Conservation (phyloP, 139 green algal species). For the Choricystis sp. region DNA sequence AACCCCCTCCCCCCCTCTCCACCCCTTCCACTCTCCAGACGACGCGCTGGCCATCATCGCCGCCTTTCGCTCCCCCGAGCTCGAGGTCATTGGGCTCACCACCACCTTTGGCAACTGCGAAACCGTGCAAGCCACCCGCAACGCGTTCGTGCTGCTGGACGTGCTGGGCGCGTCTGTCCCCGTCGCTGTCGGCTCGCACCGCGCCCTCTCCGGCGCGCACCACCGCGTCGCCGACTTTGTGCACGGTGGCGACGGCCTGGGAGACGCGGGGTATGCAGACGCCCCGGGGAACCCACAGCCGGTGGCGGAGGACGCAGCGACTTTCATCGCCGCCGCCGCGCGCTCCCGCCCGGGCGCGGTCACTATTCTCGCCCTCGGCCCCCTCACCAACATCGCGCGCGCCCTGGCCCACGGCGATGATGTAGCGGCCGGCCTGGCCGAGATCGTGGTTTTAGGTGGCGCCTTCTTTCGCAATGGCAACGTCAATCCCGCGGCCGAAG, state of each 20-base stretch:
- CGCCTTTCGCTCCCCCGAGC: slow-evolving; percentile 50
- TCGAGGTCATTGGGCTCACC: slow-evolving; percentile 61
- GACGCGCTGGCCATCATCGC: slow-evolving; percentile 65
- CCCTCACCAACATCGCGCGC: slow-evolving; percentile 74
- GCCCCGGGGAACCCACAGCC: slow-evolving; percentile 7
- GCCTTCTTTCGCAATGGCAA: slow-evolving; percentile 68
- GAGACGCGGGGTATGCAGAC: slow-evolving; percentile 33
- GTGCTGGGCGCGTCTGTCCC: slow-evolving; percentile 26
- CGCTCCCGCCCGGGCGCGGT: slow-evolving; percentile 34
- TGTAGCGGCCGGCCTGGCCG: slow-evolving; percentile 35
- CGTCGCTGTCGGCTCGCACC: slow-evolving; percentile 30
- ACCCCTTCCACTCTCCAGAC: slow-evolving; percentile 22
- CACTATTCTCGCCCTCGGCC: slow-evolving; percentile 56
- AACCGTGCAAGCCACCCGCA: slow-evolving; percentile 50
- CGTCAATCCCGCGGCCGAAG: slow-evolving; percentile 65
- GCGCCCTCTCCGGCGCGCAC: slow-evolving; percentile 37
- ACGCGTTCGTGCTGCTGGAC: slow-evolving; percentile 48
- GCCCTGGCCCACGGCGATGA: slow-evolving; percentile 44
- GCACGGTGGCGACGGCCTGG: slow-evolving; percentile 72
- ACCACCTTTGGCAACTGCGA: slow-evolving; percentile 71
- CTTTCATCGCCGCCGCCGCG: slow-evolving; percentile 55
- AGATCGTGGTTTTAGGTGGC: slow-evolving; percentile 59
- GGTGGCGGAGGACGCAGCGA: slow-evolving; percentile 27
- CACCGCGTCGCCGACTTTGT: slow-evolving; percentile 73
- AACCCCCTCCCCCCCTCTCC: background rate